phyloP scores from a whole-genome alignment of 2,329 filamentous ascomycete genomes.

The Xylariaceae sp. region DNA sequence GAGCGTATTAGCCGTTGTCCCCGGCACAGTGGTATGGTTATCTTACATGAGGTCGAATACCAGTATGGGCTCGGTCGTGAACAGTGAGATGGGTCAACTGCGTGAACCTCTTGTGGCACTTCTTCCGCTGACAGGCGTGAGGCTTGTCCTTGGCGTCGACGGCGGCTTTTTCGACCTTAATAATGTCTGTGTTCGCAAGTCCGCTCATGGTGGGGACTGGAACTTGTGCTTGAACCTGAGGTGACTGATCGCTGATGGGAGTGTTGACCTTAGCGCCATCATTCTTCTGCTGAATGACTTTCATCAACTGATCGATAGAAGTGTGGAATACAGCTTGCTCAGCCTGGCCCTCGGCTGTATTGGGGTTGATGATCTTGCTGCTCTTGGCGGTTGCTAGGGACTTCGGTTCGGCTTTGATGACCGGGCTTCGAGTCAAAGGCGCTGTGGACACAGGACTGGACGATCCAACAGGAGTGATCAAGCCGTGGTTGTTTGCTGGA shows the following conservation, averaged over 20 bases:
- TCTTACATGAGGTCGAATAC: conserved; percentile 83
- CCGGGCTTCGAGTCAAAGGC: conserved; percentile 10
- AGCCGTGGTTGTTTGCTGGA: conserved; percentile 1
- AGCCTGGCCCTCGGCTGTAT: conserved; percentile 43
- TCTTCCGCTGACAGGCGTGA: conserved; percentile 70
- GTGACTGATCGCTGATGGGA: too few relatives aligned
- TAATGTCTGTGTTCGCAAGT: too few relatives aligned
- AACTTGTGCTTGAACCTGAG: too few relatives aligned
- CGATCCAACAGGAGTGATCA: conserved; percentile 6
- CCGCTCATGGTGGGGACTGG: too few relatives aligned
- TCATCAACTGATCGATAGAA: conserved; percentile 83
- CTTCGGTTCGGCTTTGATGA: conserved; percentile 17
- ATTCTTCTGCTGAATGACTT: conserved; percentile 70
- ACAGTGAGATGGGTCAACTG: conserved; percentile 94
- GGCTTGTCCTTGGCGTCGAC: conserved; percentile 38
- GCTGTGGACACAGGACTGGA: conserved; percentile 5
- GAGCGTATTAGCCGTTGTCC: conserved; percentile 5
- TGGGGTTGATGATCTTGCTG: conserved; percentile 42
- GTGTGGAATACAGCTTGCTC: conserved; percentile 68
- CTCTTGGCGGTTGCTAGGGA: conserved; percentile 9
- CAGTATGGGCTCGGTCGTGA: conserved; percentile 83
- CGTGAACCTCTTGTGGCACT: conserved; percentile 77
- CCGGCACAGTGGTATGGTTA: neutral
- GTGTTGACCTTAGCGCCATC: too few relatives aligned
- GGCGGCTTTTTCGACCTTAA: too few relatives aligned